Percentiles rank a stretch among this genome's conserved stretches.
Evolutionary conservation across 139 green algal species (phyloP).

Genomic region (Yamagishiella unicocca): DNA sequence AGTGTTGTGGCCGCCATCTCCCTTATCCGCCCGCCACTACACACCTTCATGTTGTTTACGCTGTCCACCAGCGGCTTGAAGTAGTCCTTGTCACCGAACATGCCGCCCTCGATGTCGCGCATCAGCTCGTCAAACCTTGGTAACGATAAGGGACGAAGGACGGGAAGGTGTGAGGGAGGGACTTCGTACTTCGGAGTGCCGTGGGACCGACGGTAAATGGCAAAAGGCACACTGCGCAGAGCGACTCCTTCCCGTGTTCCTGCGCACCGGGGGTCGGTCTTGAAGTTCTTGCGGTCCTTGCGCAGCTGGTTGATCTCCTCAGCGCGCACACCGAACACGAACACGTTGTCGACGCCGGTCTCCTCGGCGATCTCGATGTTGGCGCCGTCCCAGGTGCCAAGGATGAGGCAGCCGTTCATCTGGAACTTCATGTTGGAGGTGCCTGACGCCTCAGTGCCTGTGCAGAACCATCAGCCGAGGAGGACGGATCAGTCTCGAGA

Average conservation of each 20-base stretch:
- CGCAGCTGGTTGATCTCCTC: conserved; percentile 80
- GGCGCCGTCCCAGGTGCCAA: conserved; percentile 88
- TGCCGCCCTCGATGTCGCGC: conserved; percentile 79
- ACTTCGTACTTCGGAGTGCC: too few species aligned
- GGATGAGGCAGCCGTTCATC: conserved; percentile 94
- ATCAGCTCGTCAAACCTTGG: conserved; percentile 73
- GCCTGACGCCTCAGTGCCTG: conserved; percentile 95
- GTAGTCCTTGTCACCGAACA: conserved; percentile 94
- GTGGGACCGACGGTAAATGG: too few species aligned
- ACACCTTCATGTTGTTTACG: conserved; percentile 87
- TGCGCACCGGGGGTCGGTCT: conserved; percentile 72
- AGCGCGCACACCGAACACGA: conserved; percentile 87
- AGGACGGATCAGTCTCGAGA: too few species aligned
- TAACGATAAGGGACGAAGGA: too few species aligned
- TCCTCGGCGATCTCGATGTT: conserved; percentile 99
- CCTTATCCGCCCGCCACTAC: neutral
- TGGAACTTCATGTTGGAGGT: conserved; percentile 99
- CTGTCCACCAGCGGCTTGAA: conserved; percentile 93
- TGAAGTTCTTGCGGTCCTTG: conserved; percentile 90
- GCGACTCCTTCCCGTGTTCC: neutral
- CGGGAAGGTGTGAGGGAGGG: too few species aligned
- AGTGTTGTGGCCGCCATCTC: too few species aligned
- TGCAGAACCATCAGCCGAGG: too few species aligned
- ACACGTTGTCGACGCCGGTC: conserved; percentile 79
- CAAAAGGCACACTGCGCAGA: neutral